Base-by-base conservation (phyloP, 345 rosid species). In the Limnanthes douglasii region DNA sequence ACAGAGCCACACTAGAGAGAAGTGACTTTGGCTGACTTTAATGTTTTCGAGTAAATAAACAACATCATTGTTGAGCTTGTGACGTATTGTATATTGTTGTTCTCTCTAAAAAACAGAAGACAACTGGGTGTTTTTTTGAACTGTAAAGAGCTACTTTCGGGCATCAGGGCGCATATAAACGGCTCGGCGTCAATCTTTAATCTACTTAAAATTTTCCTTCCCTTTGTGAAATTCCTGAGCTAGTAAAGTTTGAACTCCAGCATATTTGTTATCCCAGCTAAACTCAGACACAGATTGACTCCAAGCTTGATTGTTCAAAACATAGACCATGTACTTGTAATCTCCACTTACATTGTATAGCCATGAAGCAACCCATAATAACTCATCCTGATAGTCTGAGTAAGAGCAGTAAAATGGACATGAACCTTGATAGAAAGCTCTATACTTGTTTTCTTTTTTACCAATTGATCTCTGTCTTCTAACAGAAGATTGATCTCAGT, bases 321-420 rank as follows among this genome's bases (percentile, higher is more conserved):
- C 68, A 60, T 81, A 81, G 32, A 34, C 65, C 45, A 68, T 41
- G 75, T 81, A 81, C 23, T 53, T 62, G 13, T 32, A 35, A 3
- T 73, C 70, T 37, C 70, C 59, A 33, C 68, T 69, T 24, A 75
- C 93, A 43, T 78, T 73, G 65, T 75, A 75, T 6, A 81, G 54
- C 94, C 90, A 81, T 37, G 74, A 46, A 4, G 81, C 90, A 21
- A 80, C 71, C 92, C 94, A 81, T 45, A 86, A 44, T 41, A 81
- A 57, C 44, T 81, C 96, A 39, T 86, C n/a, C 77, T 75, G 77
- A 49, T 68, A 81, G 45, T 94, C 82, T 18, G 94, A 81, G 65
- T 34, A 75, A 31, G 94, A 86, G 67, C 93, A 82, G 62, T 81
- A 86, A 63, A 82, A 86, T 14, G 94, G 93, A 62, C 94, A 81